phyloP scores from a whole-genome alignment of 768 basidiomycete species.

The Panellus pusillus region DNA sequence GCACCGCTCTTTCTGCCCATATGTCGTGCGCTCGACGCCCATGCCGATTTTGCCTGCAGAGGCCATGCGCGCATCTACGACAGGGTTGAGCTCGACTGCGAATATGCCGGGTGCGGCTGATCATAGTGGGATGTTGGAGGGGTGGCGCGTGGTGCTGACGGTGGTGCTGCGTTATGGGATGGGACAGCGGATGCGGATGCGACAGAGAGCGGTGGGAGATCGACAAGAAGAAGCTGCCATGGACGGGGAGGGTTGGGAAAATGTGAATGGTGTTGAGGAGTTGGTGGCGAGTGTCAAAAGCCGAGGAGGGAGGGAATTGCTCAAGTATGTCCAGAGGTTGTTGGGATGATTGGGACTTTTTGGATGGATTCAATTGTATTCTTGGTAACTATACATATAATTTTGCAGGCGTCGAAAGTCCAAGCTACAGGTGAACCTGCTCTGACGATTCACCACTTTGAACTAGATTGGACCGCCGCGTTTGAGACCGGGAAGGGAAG shows the following conservation, averaged over 20 bases:
- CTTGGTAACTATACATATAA: no score
- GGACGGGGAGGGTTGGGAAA: conserved; percentile 35
- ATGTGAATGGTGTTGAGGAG: conserved; percentile 54
- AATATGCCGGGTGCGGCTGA: no score
- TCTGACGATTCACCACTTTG: no score
- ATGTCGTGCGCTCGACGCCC: conserved; percentile 67
- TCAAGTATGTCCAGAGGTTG: conserved; percentile 70
- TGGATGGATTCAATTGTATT: background rate
- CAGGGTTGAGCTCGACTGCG: background rate
- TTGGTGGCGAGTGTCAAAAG: conserved; percentile 80
- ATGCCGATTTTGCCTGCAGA: conserved; percentile 56
- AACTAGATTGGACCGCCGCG: no score
- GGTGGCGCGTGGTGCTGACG: conserved; percentile 78
- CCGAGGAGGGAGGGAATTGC: conserved; percentile 67
- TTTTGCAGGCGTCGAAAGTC: no score
- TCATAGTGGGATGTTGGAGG: conserved; percentile 48
- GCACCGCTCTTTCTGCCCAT: conserved; percentile 86
- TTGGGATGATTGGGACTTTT: conserved; percentile 45
- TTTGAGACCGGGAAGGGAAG: no score
- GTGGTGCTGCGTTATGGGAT: conserved; percentile 67
- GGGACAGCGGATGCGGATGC: conserved; percentile 50
- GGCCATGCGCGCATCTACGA: conserved; percentile 16
- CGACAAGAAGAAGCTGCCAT: conserved; percentile 20
- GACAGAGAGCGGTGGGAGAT: conserved; percentile 25
- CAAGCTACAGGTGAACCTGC: no score